Conservation (phyloP, 176 grass and related monocot genomes). For the Phyllostachys edulis region DNA sequence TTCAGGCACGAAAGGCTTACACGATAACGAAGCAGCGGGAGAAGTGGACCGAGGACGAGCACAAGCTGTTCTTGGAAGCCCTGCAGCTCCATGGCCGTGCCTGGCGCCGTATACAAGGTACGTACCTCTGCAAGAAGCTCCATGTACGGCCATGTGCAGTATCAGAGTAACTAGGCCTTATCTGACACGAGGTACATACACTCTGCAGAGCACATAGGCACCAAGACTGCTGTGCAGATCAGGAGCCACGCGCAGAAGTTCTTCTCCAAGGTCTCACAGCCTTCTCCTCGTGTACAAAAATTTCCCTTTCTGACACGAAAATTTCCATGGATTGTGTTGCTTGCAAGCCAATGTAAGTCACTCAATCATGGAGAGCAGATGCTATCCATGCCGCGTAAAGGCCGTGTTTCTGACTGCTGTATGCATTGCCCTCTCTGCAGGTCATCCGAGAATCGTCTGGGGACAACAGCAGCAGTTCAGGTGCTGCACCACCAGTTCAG, state of each 20-base stretch:
- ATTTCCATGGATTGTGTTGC: slow-evolving; percentile 59
- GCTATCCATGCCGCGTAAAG: slow-evolving; percentile 22
- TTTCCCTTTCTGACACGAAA: slow-evolving; percentile 34
- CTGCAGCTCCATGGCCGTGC: slow-evolving; percentile 73
- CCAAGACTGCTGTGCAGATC: slow-evolving; percentile 91
- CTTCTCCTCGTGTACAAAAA: slow-evolving; percentile 25
- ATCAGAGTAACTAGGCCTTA: not conserved
- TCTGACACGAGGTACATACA: not conserved
- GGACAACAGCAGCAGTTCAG: slow-evolving; percentile 20
- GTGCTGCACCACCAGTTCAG: slow-evolving; percentile 43
- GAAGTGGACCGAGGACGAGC: slow-evolving; percentile 92
- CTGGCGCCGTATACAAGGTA: slow-evolving; percentile 90
- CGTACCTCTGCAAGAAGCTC: not conserved
- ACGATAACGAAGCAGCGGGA: slow-evolving; percentile 91
- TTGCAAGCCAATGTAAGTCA: slow-evolving; percentile 60
- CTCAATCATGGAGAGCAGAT: slow-evolving; percentile 48
- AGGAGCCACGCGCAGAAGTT: slow-evolving; percentile 98
- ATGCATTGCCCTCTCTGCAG: slow-evolving; percentile 29
- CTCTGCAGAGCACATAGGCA: slow-evolving; percentile 78
- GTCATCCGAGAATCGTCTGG: slow-evolving; percentile 60
- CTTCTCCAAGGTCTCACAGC: slow-evolving; percentile 82
- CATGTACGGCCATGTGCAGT: not conserved
- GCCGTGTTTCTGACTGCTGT: slow-evolving; percentile 17
- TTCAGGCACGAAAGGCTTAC: slow-evolving; percentile 83
- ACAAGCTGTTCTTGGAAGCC: slow-evolving; percentile 79